Conservation (phyloP, 495 filamentous ascomycete species). For the Annulohypoxylon stygium region DNA sequence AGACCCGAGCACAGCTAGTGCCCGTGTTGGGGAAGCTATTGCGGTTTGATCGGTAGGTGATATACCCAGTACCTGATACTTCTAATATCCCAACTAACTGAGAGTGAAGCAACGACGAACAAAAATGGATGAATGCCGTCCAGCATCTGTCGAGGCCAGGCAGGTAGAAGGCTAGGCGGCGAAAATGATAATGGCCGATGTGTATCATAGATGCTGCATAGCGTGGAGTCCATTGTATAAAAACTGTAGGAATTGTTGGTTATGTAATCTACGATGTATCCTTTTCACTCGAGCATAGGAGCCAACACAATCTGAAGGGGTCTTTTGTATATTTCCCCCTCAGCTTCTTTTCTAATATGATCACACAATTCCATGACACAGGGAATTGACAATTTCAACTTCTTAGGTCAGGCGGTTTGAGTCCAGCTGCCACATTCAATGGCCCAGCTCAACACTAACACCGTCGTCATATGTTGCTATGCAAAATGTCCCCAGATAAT, state of each 20-base stretch:
- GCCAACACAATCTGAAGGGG: neutral
- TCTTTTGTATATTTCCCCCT: neutral
- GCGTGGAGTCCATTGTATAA: conserved; percentile 41
- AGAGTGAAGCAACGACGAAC: conserved; percentile 41
- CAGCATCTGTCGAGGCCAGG: conserved; percentile 42
- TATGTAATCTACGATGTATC: conserved; percentile 9
- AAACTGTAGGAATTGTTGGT: conserved; percentile 2
- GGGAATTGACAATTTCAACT: too few species aligned
- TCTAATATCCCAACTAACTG: conserved; percentile 24
- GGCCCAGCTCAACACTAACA: too few species aligned
- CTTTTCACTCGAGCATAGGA: neutral
- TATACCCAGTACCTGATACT: neutral
- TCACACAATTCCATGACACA: neutral
- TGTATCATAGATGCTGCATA: conserved; percentile 46
- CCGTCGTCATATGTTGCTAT: too few species aligned
- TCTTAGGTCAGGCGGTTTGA: neutral
- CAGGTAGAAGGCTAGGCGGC: conserved; percentile 17
- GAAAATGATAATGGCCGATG: neutral
- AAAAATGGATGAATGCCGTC: conserved; percentile 46
- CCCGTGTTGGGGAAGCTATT: conserved; percentile 92
- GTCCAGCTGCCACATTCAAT: too few species aligned
- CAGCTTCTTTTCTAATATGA: neutral
- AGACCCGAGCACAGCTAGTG: conserved; percentile 87
- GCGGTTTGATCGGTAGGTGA: conserved; percentile 86
- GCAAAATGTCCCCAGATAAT: too few species aligned